These are phyloP conservation scores for Irpex lacteus DNA, from an alignment of 1,284 basidiomycete species.

Conservation along the genomic window DNA sequence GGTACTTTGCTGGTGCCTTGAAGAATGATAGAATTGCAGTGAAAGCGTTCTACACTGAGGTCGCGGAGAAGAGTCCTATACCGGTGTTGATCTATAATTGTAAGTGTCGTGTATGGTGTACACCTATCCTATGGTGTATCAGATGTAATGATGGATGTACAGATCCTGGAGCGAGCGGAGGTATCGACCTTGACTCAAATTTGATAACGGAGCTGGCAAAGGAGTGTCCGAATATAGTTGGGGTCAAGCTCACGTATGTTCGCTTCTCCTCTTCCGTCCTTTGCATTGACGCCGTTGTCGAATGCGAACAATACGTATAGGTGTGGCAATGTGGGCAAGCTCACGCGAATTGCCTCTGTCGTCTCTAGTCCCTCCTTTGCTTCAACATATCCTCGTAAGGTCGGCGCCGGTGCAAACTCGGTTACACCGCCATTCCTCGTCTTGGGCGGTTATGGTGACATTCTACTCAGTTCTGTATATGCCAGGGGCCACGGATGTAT, in stretches of 20 bases:
- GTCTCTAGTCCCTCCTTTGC: slow-evolving; percentile 61
- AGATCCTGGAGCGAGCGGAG: slow-evolving; percentile 82
- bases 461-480: slow-evolving; percentile 47
- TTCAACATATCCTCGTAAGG: slow-evolving; percentile 59
- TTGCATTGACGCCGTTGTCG: neutral
- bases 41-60: slow-evolving; percentile 74
- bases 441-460: slow-evolving; percentile 56
- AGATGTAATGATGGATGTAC: neutral
- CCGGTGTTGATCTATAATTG: slow-evolving; percentile 49
- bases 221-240: slow-evolving; percentile 71
- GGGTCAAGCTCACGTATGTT: slow-evolving; percentile 84
- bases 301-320: slow-evolving; percentile 33
- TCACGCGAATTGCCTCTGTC: slow-evolving; percentile 75
- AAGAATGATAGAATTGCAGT: slow-evolving; percentile 61
- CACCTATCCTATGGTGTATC: neutral
- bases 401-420: slow-evolving; percentile 29
- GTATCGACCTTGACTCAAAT: slow-evolving; percentile 86
- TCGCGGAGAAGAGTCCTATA: slow-evolving; percentile 75
- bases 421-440: slow-evolving; percentile 59
- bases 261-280: neutral
- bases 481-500: slow-evolving; percentile 53
- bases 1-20: slow-evolving; percentile 81
- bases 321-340: slow-evolving; percentile 88
- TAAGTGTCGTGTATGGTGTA: slow-evolving; percentile 11
- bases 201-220: slow-evolving; percentile 76